Evolutionary conservation across 176 grass and related monocot species (phyloP).

Genomic region (Thalia dealbata): DNA sequence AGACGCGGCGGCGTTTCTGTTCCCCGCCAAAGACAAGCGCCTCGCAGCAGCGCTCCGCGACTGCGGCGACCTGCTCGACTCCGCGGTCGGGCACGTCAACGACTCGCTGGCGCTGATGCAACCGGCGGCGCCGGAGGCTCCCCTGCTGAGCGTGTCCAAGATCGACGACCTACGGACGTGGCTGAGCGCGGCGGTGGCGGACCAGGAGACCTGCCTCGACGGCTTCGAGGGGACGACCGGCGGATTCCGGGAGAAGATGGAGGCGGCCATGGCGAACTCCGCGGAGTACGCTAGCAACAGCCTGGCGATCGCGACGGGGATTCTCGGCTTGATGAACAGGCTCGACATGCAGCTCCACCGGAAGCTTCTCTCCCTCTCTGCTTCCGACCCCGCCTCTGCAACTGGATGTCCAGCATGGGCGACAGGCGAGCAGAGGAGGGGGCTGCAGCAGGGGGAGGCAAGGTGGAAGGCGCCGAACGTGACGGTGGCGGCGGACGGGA

Average conservation of each 20-base stretch:
- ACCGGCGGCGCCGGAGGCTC: not conserved
- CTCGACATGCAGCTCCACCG: not conserved
- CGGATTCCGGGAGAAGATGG: constrained; percentile 54
- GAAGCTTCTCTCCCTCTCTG: constrained; percentile 24
- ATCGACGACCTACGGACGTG: constrained; percentile 37
- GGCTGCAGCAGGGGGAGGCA: constrained; percentile 27
- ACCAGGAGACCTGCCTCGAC: constrained; percentile 85
- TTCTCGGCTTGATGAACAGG: constrained; percentile 18
- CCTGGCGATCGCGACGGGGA: constrained; percentile 49
- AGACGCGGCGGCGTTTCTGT: not conserved
- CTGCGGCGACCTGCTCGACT: constrained; percentile 22
- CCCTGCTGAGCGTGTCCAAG: not conserved
- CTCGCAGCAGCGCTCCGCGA: constrained; percentile 22
- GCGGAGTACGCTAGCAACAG: constrained; percentile 71
- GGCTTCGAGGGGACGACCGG: constrained; percentile 67
- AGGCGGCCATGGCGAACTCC: constrained; percentile 35
- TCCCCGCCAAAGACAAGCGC: constrained; percentile 20
- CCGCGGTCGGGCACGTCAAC: constrained; percentile 18
- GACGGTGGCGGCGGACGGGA: constrained; percentile 69
- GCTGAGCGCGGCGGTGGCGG: constrained; percentile 64
- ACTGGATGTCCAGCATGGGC: constrained; percentile 40
- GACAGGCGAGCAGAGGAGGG: constrained; percentile 31
- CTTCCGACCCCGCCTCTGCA: too few relatives aligned
- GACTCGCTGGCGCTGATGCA: constrained; percentile 20
- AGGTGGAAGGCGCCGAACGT: constrained; percentile 36